These are phyloP conservation scores for Candida peoriensis DNA, from an alignment of 805 yeast genomes.

Conservation along the genomic window DNA sequence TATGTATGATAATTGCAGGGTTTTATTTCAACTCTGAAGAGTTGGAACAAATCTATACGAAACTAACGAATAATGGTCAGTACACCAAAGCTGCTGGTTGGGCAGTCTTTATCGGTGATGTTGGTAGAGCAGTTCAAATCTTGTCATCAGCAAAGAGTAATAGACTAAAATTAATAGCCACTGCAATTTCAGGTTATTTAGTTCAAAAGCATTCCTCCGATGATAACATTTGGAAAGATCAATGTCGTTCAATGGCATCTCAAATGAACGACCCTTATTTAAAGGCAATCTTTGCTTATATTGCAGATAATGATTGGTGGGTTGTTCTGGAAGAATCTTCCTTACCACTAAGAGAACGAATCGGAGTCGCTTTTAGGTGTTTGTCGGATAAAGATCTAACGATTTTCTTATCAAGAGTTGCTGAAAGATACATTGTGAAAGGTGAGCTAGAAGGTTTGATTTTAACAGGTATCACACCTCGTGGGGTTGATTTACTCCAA, in stretches of 20 bases:
- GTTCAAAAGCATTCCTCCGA: constrained; percentile 49
- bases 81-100: constrained; percentile 94
- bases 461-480: constrained; percentile 86
- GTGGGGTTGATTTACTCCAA: constrained; percentile 76
- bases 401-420: constrained; percentile 62
- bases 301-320: constrained; percentile 95
- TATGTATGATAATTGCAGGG: constrained; percentile 82
- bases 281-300: constrained; percentile 87
- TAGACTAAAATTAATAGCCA: constrained; percentile 71
- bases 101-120: constrained; percentile 94
- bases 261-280: constrained; percentile 86
- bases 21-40: constrained; percentile 81
- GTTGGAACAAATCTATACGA: constrained; percentile 60
- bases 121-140: constrained; percentile 74
- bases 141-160: constrained; percentile 70
- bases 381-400: constrained; percentile 75
- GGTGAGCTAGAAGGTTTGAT: constrained; percentile 93
- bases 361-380: constrained; percentile 87
- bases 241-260: constrained; percentile 82
- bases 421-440: constrained; percentile 60
- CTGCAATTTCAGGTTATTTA: constrained; percentile 89
- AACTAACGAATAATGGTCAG: constrained; percentile 52
- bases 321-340: constrained; percentile 89
- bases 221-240: constrained; percentile 76
- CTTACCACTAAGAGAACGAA: constrained; percentile 78